phyloP scores from a whole-genome alignment of 2,329 filamentous ascomycete genomes.

The Aspergillus fumigatus region DNA sequence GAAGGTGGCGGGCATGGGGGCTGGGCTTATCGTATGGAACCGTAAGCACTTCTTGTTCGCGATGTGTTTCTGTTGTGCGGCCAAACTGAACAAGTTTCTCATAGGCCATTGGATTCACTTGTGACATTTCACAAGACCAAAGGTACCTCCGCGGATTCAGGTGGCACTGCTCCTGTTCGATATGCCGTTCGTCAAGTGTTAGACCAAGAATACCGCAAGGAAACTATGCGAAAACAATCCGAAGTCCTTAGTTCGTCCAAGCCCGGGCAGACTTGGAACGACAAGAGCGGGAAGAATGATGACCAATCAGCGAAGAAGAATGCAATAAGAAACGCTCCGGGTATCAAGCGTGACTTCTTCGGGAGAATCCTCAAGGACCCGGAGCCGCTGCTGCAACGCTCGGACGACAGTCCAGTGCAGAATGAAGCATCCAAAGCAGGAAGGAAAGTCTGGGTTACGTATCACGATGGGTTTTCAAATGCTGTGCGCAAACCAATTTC shows the following conservation, averaged over 20 bases:
- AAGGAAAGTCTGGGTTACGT: conserved; percentile 77
- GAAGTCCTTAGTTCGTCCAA: conserved; percentile 45
- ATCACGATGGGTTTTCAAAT: conserved; percentile 86
- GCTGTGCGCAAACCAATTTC: conserved; percentile 85
- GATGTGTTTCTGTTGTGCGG: neutral
- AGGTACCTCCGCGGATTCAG: conserved; percentile 42
- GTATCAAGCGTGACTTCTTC: conserved; percentile 77
- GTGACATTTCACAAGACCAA: conserved; percentile 55
- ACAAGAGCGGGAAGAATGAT: conserved; percentile 31
- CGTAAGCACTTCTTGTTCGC: conserved; percentile 54
- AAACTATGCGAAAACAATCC: conserved; percentile 62
- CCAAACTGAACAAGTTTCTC: conserved; percentile 5
- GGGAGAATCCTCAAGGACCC: conserved; percentile 61
- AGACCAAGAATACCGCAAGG: conserved; percentile 80
- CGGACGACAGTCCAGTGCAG: conserved; percentile 19
- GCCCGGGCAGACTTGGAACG: conserved; percentile 19
- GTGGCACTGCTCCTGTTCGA: conserved; percentile 68
- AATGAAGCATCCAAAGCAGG: conserved; percentile 39
- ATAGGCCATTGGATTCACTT: conserved; percentile 68
- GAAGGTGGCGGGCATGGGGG: conserved; percentile 57
- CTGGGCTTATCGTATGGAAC: conserved; percentile 93
- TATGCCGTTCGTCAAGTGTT: conserved; percentile 91
- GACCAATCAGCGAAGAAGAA: conserved; percentile 16
- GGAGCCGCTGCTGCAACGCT: conserved; percentile 33
- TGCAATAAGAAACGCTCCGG: conserved; percentile 28